Conservation (phyloP, 768 basidiomycete species). For the Trametes cingulata region DNA sequence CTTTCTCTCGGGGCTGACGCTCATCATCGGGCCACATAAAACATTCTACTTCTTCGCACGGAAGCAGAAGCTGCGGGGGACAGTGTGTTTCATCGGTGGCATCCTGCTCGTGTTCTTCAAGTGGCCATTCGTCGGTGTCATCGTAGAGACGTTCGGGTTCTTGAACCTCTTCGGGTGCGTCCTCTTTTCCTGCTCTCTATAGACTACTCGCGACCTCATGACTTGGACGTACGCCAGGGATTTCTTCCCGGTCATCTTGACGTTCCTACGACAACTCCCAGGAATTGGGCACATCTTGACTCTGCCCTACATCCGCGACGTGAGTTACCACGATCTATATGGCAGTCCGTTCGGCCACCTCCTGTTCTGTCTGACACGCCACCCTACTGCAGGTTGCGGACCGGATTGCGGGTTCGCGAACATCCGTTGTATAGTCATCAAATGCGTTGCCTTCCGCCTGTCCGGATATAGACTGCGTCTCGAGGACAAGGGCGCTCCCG, state of each 20-base stretch:
- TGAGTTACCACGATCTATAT: constrained; percentile 41
- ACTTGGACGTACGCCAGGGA: constrained; percentile 61
- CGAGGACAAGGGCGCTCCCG: no score
- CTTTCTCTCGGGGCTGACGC: constrained; percentile 90
- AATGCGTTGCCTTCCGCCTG: neutral
- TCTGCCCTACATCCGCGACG: constrained; percentile 83
- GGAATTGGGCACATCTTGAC: constrained; percentile 86
- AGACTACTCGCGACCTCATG: neutral
- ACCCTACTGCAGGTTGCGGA: constrained; percentile 32
- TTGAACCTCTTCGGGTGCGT: constrained; percentile 94
- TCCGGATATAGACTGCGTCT: neutral
- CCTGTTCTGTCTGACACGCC: neutral
- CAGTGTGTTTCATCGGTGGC: constrained; percentile 84
- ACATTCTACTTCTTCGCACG: constrained; percentile 98
- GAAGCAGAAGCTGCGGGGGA: constrained; percentile 91
- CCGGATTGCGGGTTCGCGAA: constrained; percentile 38
- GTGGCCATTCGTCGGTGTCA: constrained; percentile 91
- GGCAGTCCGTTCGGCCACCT: neutral
- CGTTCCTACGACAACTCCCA: constrained; percentile 94
- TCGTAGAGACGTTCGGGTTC: constrained; percentile 96
- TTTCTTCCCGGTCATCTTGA: constrained; percentile 98
- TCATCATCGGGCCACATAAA: constrained; percentile 97
- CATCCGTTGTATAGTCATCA: constrained; percentile 34
- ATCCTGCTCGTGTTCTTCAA: constrained; percentile 93
- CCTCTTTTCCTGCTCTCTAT: neutral